Conservation (phyloP, 2,329 filamentous ascomycete genomes). For the Rosellinia necatrix region DNA sequence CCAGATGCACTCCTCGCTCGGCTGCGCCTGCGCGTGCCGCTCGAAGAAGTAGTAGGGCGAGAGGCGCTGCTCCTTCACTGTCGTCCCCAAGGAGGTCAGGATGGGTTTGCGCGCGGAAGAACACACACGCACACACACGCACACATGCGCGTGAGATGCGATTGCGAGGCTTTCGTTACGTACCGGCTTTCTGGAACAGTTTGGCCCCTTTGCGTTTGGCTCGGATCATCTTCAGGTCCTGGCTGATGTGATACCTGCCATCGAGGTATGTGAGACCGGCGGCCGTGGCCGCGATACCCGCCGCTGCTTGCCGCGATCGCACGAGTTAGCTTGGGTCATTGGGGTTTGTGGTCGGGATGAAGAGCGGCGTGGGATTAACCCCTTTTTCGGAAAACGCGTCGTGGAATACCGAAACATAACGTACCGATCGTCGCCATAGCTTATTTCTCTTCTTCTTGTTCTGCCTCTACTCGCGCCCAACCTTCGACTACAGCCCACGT, state of each 20-base stretch:
- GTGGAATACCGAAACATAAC: too few relatives aligned
- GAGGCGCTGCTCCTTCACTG: slow-evolving; percentile 55
- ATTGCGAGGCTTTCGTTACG: slow-evolving; percentile 8
- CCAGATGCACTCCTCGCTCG: slow-evolving; percentile 67
- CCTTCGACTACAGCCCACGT: background rate
- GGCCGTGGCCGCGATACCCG: slow-evolving; percentile 42
- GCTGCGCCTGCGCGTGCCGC: slow-evolving; percentile 55
- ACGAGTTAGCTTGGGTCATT: slow-evolving; percentile 10
- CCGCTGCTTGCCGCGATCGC: slow-evolving; percentile 30
- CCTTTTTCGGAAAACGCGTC: too few relatives aligned
- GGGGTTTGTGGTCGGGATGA: background rate
- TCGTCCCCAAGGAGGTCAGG: slow-evolving; percentile 21
- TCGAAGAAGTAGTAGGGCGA: slow-evolving; percentile 72
- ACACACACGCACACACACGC: too few relatives aligned
- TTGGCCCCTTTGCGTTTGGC: slow-evolving; percentile 48
- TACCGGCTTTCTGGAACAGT: slow-evolving; percentile 54
- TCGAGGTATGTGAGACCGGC: slow-evolving; percentile 63
- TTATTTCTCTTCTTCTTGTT: background rate
- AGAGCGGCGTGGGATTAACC: background rate
- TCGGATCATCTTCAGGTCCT: slow-evolving; percentile 61
- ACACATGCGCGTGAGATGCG: too few relatives aligned
- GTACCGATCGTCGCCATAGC: slow-evolving; percentile 26
- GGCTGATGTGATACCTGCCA: slow-evolving; percentile 68
- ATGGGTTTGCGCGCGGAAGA: background rate
- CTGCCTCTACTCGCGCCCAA: too few relatives aligned